Percentiles rank a stretch among this genome's conserved stretches.
Conservation (phyloP, 1,284 basidiomycete genomes). For the Rhodotorula sp. region DNA sequence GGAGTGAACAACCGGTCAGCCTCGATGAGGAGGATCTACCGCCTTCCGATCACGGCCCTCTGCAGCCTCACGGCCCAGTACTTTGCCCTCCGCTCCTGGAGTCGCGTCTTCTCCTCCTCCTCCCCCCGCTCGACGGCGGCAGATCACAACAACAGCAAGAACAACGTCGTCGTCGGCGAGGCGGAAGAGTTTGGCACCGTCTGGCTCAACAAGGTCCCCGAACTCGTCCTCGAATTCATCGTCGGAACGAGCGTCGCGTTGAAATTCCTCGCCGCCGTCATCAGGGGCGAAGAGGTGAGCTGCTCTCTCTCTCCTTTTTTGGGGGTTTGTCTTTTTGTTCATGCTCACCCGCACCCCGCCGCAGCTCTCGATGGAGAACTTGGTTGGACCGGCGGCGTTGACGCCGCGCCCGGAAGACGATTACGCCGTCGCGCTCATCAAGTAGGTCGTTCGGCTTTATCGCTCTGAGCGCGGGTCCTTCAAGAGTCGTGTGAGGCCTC, state of each 20-base stretch:
- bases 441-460: conserved; percentile 4
- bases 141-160: not conserved
- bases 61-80: conserved; percentile 22
- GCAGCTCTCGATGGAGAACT: conserved; percentile 20
- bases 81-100: conserved; percentile 21
- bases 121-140: not conserved
- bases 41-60: conserved; percentile 27
- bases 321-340: not conserved
- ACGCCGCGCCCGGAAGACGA: conserved; percentile 25
- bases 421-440: conserved; percentile 35
- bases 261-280: conserved; percentile 11
- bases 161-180: not conserved
- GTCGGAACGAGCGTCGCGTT: conserved; percentile 19
- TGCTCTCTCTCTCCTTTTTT: no score
- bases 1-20: not conserved
- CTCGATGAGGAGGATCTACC: not conserved
- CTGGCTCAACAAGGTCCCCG: conserved; percentile 37
- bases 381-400: conserved; percentile 26
- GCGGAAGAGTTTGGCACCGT: conserved; percentile 23
- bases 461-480: no score
- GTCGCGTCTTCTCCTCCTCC: not conserved
- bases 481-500: no score
- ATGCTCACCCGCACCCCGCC: no score
- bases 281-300: conserved; percentile 31
- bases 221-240: conserved; percentile 28